Evolutionary conservation across 106 monocot species (phyloP).

Genomic region (Dendrobium nobile): DNA sequence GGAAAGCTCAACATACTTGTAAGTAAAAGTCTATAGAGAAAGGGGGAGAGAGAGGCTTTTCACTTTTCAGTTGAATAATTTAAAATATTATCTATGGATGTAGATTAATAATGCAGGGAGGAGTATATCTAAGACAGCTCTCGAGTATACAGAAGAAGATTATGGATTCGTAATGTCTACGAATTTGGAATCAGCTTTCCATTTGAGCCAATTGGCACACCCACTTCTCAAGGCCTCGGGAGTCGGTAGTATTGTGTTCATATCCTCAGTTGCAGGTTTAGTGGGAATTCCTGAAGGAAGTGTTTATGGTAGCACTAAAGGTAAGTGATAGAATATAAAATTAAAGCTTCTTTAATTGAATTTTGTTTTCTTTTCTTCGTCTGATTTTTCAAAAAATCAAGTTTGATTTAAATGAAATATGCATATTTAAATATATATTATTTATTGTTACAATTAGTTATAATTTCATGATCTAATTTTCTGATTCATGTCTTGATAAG

Average conservation of each 20-base stretch:
- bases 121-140: conserved; percentile 1
- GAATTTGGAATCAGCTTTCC: conserved; percentile 52
- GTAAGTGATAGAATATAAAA: neutral
- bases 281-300: neutral
- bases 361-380: too few species aligned
- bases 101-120: conserved; percentile 43
- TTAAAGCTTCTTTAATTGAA: too few species aligned
- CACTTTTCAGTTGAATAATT: too few species aligned
- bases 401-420: too few species aligned
- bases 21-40: too few species aligned
- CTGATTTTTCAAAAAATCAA: too few species aligned
- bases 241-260: conserved; percentile 9
- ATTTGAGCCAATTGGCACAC: conserved; percentile 52
- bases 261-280: conserved; percentile 12
- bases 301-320: conserved; percentile 18
- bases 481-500: too few species aligned
- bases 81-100: neutral
- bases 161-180: conserved; percentile 20
- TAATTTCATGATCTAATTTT: too few species aligned
- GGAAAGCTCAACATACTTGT: conserved; percentile 93
- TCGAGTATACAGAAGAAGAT: conserved; percentile 19
- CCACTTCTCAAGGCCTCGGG: conserved; percentile 40
- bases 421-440: too few species aligned
- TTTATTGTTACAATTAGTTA: too few species aligned
- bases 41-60: too few species aligned